Percentiles rank a stretch among this genome's conserved stretches.
Evolutionary conservation across 495 filamentous ascomycete genomes (phyloP).

Genomic region (Lasiosphaeriaceae sp.): DNA sequence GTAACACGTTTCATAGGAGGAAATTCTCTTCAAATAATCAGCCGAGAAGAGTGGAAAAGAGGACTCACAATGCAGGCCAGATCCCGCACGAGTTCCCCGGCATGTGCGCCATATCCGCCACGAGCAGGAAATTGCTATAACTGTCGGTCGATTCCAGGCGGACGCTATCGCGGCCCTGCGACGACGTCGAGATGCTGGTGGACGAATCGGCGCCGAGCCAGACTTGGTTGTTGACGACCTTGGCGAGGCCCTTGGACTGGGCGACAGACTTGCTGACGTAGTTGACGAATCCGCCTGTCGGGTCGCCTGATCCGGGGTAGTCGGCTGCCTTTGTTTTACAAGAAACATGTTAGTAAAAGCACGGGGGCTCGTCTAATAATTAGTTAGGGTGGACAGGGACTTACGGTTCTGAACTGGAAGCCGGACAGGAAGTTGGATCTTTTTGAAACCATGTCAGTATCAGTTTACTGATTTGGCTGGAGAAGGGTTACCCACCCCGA

Average conservation of each 20-base stretch:
- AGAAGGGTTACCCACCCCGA: too few relatives aligned
- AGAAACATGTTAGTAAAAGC: background rate
- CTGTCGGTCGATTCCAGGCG: constrained; percentile 58
- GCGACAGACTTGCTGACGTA: constrained; percentile 52
- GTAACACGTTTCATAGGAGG: constrained; percentile 3
- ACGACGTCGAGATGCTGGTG: constrained; percentile 28
- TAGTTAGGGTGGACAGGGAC: background rate
- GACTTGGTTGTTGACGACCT: constrained; percentile 42
- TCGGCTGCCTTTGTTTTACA: background rate
- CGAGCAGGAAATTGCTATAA: constrained; percentile 61
- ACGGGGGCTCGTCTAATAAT: background rate
- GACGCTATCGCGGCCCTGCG: constrained; percentile 58
- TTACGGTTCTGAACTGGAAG: constrained; percentile 22
- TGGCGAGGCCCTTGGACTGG: constrained; percentile 41
- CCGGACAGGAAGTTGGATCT: constrained; percentile 18
- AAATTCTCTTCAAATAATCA: too few relatives aligned
- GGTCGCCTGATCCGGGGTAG: constrained; percentile 38
- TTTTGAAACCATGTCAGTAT: too few relatives aligned
- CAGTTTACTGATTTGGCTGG: too few relatives aligned
- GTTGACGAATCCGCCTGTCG: constrained; percentile 57
- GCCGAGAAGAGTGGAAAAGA: background rate
- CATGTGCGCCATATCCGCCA: constrained; percentile 68
- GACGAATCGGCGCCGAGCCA: constrained; percentile 43
- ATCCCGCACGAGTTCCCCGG: constrained; percentile 62
- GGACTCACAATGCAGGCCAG: constrained; percentile 56